Conservation (phyloP, 2,329 filamentous ascomycete species). For the Cladorrhinum sp. region DNA sequence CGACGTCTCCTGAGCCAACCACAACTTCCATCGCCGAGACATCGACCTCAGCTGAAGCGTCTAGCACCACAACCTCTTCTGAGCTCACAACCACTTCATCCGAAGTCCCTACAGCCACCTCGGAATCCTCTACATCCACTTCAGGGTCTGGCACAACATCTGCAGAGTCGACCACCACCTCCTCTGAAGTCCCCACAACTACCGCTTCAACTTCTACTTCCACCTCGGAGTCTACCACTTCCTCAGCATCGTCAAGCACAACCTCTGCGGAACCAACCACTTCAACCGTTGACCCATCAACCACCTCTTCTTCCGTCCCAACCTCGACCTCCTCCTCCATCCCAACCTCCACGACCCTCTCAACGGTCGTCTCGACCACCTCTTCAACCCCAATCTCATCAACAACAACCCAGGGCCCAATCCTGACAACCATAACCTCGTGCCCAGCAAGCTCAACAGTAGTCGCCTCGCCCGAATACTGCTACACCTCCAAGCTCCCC, state of each 20-base stretch:
- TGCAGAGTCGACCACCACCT: neutral
- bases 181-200: neutral
- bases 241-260: too few relatives aligned
- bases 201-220: neutral
- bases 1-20: neutral
- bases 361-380: neutral
- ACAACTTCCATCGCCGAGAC: too few relatives aligned
- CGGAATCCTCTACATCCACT: neutral
- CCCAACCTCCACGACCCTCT: neutral
- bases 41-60: neutral
- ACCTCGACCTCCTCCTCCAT: neutral
- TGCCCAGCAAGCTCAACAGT: neutral
- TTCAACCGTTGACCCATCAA: neutral
- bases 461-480: neutral
- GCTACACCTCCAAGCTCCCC: neutral
- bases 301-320: neutral
- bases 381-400: neutral
- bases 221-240: neutral
- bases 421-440: slow-evolving; percentile 1
- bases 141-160: neutral
- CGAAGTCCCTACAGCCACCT: neutral
- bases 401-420: neutral
- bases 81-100: neutral
- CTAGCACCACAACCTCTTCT: neutral
- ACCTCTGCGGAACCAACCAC: neutral